Conservation (phyloP, 1,284 basidiomycete genomes). For the Trametes polyzona region DNA sequence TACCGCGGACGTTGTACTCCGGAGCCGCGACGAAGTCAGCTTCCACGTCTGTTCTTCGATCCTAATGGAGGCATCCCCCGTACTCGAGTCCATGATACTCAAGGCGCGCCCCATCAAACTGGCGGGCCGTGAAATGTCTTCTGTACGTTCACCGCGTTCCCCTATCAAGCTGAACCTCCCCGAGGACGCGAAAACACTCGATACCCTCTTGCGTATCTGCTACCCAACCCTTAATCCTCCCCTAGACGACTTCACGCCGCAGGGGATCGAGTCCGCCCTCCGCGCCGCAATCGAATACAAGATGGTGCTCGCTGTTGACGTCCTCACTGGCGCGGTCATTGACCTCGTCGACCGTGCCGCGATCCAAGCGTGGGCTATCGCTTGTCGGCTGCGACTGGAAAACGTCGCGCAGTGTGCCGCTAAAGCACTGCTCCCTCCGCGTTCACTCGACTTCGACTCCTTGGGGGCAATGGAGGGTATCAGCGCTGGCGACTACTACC, state of each 20-base stretch:
- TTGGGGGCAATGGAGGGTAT: constrained; percentile 8
- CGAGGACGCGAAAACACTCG: background rate
- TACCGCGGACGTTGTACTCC: constrained; percentile 13
- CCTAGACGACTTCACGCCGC: background rate
- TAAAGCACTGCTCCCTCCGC: background rate
- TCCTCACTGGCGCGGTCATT: background rate
- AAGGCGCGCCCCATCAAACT: background rate
- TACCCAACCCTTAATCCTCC: background rate
- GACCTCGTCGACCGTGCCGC: background rate
- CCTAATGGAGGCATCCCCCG: constrained; percentile 12
- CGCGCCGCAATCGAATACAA: constrained; percentile 6
- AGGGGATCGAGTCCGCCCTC: background rate
- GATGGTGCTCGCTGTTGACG: background rate
- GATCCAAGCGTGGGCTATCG: background rate
- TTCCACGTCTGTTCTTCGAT: constrained; percentile 12
- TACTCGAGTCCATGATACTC: constrained; percentile 17
- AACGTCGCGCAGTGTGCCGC: background rate
- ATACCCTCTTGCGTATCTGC: constrained; percentile 4
- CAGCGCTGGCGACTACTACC: constrained; percentile 15
- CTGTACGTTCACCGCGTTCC: no score
- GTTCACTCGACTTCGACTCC: background rate
- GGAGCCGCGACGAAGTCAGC: constrained; percentile 10
- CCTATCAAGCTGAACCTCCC: constrained; percentile 35
- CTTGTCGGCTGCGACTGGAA: background rate
- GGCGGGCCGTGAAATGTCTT: no score